These are phyloP conservation scores for Arctium minus DNA, from an alignment of 129 eudicot species.

Conservation along the genomic window DNA sequence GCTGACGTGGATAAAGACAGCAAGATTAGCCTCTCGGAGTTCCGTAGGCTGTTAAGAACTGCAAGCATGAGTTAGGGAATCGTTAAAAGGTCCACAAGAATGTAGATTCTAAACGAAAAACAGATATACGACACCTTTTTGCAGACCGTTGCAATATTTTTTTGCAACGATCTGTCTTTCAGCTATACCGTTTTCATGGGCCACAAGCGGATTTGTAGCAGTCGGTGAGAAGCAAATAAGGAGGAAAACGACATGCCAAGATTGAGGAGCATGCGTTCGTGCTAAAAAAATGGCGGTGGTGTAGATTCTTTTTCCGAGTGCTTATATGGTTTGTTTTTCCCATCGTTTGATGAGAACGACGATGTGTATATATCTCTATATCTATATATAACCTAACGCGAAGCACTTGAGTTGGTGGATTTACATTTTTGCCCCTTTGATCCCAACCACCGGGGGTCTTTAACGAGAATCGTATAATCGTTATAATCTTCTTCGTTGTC, in stretches of 20 bases:
- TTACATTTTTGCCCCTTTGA: not conserved
- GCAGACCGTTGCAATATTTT: not conserved
- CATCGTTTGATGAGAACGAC: conserved; percentile 6
- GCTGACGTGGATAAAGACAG: conserved; percentile 92
- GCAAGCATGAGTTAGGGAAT: conserved; percentile 59
- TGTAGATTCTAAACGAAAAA: not conserved
- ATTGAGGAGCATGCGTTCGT: not conserved
- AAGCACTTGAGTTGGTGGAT: conserved; percentile 6
- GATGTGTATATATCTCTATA: conserved; percentile 6
- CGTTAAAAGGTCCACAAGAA: conserved; percentile 20
- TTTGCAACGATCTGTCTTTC: not conserved
- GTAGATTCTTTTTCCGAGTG: conserved; percentile 9
- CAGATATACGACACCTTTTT: not conserved
- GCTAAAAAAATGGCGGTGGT: conserved; percentile 4
- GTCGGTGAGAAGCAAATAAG: not conserved
- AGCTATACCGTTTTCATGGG: conserved; percentile 1
- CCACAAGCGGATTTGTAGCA: not conserved
- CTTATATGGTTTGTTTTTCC: not conserved
- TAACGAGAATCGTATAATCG: not conserved
- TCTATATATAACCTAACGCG: not conserved
- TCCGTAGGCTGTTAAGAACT: conserved; percentile 76
- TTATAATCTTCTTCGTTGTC: not conserved
- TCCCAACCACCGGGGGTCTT: not conserved
- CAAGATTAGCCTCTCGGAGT: conserved; percentile 73
- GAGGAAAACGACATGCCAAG: not conserved